These are phyloP conservation scores for Eruca vesicaria DNA, from an alignment of 441 rosid genomes.

Conservation along the genomic window DNA sequence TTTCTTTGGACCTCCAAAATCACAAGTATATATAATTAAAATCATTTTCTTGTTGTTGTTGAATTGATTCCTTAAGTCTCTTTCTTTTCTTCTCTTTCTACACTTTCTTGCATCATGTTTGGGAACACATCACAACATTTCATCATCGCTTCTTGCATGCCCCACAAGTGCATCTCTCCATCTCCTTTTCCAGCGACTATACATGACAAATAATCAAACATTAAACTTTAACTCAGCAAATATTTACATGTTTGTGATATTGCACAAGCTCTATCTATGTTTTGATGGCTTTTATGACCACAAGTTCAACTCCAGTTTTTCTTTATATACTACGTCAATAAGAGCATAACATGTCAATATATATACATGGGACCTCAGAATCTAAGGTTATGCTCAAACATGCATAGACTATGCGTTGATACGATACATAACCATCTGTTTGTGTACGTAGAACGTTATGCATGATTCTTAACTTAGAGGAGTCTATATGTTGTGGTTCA, in stretches of 20 bases:
- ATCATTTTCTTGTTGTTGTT: not conserved
- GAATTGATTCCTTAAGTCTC: not conserved
- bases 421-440: not conserved
- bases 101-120: conserved; percentile 13
- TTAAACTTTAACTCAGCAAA: not conserved
- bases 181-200: conserved; percentile 27
- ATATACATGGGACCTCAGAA: not conserved
- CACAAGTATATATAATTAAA: not conserved
- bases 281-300: not conserved
- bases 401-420: not conserved
- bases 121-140: conserved; percentile 3
- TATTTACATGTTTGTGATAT: not conserved
- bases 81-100: conserved; percentile 6
- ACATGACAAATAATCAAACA: not conserved
- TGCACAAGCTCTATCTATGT: not conserved
- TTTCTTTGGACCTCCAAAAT: conserved; percentile 13
- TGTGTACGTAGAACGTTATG: not conserved
- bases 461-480: not conserved
- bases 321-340: not conserved
- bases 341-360: not conserved
- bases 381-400: not conserved
- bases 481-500: too few species aligned
- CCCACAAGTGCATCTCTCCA: conserved; percentile 40
- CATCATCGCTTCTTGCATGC: conserved; percentile 38
- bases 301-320: not conserved